Base-by-base conservation (phyloP, 2,329 filamentous ascomycete genomes). In the Nemania sp. region DNA sequence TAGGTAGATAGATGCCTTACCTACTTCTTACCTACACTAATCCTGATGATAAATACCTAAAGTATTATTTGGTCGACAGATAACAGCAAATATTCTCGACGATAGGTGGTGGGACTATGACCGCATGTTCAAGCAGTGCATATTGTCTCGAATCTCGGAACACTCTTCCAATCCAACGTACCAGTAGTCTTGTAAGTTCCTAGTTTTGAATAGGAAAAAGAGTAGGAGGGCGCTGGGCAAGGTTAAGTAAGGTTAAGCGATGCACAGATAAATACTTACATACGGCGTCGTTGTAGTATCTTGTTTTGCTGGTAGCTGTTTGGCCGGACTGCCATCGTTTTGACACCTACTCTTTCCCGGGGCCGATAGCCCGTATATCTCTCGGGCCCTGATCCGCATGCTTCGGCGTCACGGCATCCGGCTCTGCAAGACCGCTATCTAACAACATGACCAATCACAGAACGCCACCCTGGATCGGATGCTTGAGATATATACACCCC, bases 381-480 rank as follows among this genome's bases (percentile, higher is more conserved):
- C 15, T 50, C 32, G 40, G 52, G 2, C 10, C 17, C 47, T 29
- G 34, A 34, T 42, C 46, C 52, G 34, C 32, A 54, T 17, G 5
- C 35, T 42, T 52, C 47, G 43, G 50, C 20, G 15, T 37, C 49
- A 45, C 21, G n/a, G 25, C n/a, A 13, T 18, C 49, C 57, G 57
- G 47, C 40, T 46, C 48, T 17, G 17, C 29, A 21, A 49, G 11
- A 15, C 29, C 46, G 25, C 37, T 6, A 21, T 50, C 12, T 3
- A 42, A 5, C 12, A 11, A n/a, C 18, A 35, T 45, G 45, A n/a
- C 25, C 43, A 39, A 59, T 50, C 45, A 46, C 6, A 29, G 3
- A 17, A 21, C n/a, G 12, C n/a, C 32, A n/a, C 21, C 50, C 20
- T 20, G 12, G 4, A 17, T 54, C 45, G 11, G 9, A 49, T 29